Evolutionary conservation across 805 yeast species (phyloP), one percentile per base, ranked within the genome.

Genomic region (Pichia exigua): DNA sequence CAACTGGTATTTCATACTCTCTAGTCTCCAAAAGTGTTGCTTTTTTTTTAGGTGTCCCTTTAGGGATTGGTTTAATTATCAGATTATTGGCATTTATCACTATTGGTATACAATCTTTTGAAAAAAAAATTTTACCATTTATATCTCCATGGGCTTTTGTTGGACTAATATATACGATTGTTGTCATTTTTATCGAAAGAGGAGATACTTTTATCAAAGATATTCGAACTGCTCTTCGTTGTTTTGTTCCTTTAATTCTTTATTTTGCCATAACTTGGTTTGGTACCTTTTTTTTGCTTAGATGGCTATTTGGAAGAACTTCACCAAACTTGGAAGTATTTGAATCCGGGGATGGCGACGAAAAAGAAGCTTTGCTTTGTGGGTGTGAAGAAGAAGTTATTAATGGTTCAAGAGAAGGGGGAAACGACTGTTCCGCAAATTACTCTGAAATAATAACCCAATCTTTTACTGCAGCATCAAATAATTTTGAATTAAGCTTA

Each of bases 401-500:
- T 28, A 51, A 52, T 48, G 56, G 54, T 40, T 49, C 51, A 30
- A 45, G 41, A 10, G 62, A 59, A 51, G 65, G 69, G 63, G 55
- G 51, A 32, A 50, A 44, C 13, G 57, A 62, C 27, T 73, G 78
- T 56, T 56, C 65, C 42, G 76, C 77, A 9, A 61, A 57, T 42
- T 79, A 76, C 59, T 57, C 64, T 9, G 66, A 67, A 32, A 72
- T 73, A 6, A 64, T 72, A 35, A 75, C 82, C 17, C 84, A 79
- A 55, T 67, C 77, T 12, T 79, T 79, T 57, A 77, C 82, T 3
- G 81, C 82, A 15, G 76, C 83, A 1, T 75, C 81, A 6, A 79
- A 79, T 59, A 79, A 79, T 59, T 79, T 79, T 57, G 83, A 79
- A 60, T 66, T 79, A 43, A 75, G 81, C 51, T 64, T 79, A 39